phyloP scores from a whole-genome alignment of 805 yeast genomes.

The Saturnispora zaruensis region DNA sequence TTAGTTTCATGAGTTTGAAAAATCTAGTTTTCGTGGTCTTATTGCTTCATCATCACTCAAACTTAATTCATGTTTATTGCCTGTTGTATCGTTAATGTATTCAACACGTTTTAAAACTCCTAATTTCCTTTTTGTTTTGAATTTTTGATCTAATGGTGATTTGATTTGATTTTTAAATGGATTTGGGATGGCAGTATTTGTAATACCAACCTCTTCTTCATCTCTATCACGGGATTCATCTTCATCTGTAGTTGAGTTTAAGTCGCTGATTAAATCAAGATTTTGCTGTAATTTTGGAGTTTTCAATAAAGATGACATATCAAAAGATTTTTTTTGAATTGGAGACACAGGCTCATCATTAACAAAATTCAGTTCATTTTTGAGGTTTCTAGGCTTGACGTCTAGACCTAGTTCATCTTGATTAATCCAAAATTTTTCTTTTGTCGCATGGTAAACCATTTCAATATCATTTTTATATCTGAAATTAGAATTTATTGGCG shows the following conservation, averaged over 20 bases:
- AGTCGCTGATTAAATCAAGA: conserved; percentile 1
- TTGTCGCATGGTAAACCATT: conserved; percentile 34
- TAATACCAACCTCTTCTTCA: conserved; percentile 14
- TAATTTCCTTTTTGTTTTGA: background rate
- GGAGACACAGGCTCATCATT: background rate
- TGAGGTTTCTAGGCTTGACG: conserved; percentile 31
- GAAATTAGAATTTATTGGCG: conserved; percentile 2
- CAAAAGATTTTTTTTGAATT: background rate
- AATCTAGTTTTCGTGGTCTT: conserved; percentile 34
- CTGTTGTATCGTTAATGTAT: conserved; percentile 25
- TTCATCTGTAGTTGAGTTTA: conserved; percentile 2
- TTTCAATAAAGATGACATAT: conserved; percentile 1
- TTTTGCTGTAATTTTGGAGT: conserved; percentile 10
- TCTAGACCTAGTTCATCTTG: conserved; percentile 27
- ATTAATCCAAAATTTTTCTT: conserved; percentile 27
- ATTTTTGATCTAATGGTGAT: background rate
- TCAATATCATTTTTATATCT: conserved; percentile 33
- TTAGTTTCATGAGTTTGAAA: conserved; percentile 15
- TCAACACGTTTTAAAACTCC: conserved; percentile 13
- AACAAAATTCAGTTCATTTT: background rate
- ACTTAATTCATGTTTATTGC: conserved; percentile 24
- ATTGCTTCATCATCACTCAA: conserved; percentile 30
- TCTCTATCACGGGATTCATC: background rate
- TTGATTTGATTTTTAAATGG: conserved; percentile 16
- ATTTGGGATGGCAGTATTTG: conserved; percentile 19